phyloP scores from a whole-genome alignment of 2,329 filamentous ascomycete species.

The Paraphaeosphaeria minitans region DNA sequence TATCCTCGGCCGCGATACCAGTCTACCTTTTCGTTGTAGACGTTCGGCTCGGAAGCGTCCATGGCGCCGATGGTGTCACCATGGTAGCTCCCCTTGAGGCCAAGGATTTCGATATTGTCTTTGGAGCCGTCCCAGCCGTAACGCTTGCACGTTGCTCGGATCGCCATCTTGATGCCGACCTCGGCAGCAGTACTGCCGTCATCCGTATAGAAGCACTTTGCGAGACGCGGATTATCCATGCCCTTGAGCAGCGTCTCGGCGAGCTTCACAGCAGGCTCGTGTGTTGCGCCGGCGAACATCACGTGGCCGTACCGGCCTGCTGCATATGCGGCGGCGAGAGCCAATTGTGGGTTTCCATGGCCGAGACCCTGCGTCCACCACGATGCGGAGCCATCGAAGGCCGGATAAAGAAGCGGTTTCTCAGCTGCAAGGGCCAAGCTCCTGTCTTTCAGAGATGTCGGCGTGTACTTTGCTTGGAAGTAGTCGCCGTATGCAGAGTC shows the following conservation, averaged over 20 bases:
- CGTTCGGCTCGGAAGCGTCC: conserved; percentile 79
- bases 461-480: conserved; percentile 66
- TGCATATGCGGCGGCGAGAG: conserved; percentile 78
- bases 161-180: conserved; percentile 83
- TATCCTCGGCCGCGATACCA: conserved; percentile 81
- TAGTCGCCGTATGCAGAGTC: conserved; percentile 81
- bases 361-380: conserved; percentile 93
- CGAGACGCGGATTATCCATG: conserved; percentile 67
- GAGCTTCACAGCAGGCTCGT: conserved; percentile 74
- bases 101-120: conserved; percentile 69
- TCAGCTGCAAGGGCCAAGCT: conserved; percentile 14
- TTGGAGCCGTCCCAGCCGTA: conserved; percentile 68
- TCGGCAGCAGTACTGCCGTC: conserved; percentile 85
- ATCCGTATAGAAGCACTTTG: conserved; percentile 80
- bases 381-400: conserved; percentile 83
- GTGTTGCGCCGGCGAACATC: conserved; percentile 83
- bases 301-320: conserved; percentile 85
- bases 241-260: conserved; percentile 67
- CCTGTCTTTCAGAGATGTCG: conserved; percentile 20
- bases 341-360: conserved; percentile 73
- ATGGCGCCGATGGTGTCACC: conserved; percentile 88
- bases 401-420: conserved; percentile 60
- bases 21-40: conserved; percentile 81
- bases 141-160: conserved; percentile 69
- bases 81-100: conserved; percentile 81